phyloP scores from a whole-genome alignment of 768 basidiomycete species.

The Suillus lakei region DNA sequence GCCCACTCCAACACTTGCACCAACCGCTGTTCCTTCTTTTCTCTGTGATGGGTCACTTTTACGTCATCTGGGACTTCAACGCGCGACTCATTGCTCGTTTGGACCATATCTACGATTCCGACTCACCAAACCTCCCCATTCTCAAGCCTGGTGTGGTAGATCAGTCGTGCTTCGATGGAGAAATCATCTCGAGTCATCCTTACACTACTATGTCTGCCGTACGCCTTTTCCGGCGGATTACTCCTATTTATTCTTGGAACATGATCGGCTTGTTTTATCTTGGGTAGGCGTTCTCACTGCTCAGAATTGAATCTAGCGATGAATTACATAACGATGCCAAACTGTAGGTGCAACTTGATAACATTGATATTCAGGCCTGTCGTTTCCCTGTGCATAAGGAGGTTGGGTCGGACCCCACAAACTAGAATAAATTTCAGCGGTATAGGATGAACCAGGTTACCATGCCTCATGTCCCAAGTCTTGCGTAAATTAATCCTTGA shows the following conservation, averaged over 20 bases:
- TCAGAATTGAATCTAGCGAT: no score
- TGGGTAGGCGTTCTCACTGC: no score
- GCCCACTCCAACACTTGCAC: no score
- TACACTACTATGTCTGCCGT: neutral
- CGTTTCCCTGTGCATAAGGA: neutral
- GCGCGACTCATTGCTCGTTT: neutral
- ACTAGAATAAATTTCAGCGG: neutral
- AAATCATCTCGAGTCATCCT: neutral
- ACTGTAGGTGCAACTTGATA: neutral
- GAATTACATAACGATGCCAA: no score
- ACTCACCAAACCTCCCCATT: neutral
- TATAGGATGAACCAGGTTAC: neutral
- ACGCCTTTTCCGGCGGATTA: neutral
- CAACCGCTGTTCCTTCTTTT: no score
- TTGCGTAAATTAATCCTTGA: neutral
- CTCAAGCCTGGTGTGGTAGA: neutral
- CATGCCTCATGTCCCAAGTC: neutral
- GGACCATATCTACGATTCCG: no score
- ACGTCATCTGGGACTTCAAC: neutral
- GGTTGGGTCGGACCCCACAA: neutral
- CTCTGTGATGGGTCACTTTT: neutral
- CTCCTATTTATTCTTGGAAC: neutral
- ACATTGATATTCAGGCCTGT: neutral
- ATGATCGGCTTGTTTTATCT: neutral
- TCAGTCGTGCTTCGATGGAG: neutral